Evolutionary conservation across 2,329 filamentous ascomycete genomes (phyloP).

Genomic region (Leptographium flavum): DNA sequence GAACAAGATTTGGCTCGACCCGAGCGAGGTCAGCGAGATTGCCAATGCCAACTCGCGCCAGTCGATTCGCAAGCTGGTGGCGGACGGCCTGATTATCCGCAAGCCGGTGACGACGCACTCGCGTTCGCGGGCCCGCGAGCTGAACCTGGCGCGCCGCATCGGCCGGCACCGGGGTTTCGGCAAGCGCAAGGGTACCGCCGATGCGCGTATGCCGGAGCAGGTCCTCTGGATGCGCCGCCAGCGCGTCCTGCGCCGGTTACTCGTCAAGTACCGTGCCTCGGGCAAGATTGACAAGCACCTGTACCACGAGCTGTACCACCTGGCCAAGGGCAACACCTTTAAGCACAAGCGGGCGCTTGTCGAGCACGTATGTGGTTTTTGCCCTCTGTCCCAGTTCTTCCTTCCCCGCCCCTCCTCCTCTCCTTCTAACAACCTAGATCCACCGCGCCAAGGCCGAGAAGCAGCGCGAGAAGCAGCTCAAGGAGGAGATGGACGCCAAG

Average conservation of each 20-base stretch:
- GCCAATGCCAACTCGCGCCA: conserved; percentile 99
- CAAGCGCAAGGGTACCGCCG: conserved; percentile 99
- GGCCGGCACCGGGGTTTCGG: conserved; percentile 98
- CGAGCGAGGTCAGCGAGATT: conserved; percentile 98
- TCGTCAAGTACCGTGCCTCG: conserved; percentile 98
- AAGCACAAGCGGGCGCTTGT: conserved; percentile 99
- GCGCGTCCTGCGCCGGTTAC: conserved; percentile 94
- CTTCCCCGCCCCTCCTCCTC: neutral
- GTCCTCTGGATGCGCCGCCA: conserved; percentile 99
- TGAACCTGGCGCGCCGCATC: conserved; percentile 87
- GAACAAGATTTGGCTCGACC: conserved; percentile 99
- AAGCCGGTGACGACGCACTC: conserved; percentile 99
- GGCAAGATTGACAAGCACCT: conserved; percentile 99
- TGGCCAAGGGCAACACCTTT: conserved; percentile 99
- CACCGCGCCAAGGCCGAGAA: conserved; percentile 99
- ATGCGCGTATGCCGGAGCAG: conserved; percentile 98
- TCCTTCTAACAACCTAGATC: conserved; percentile 47
- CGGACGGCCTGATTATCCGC: conserved; percentile 99
- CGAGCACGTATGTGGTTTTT: conserved; percentile 76
- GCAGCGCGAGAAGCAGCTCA: conserved; percentile 84
- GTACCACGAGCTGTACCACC: conserved; percentile 99
- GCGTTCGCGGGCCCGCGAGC: conserved; percentile 84
- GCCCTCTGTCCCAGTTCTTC: neutral
- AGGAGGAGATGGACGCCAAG: conserved; percentile 99
- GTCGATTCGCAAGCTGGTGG: conserved; percentile 98